Base-by-base conservation (phyloP, 208 protist genomes). In the Acanthamoeba sp. region DNA sequence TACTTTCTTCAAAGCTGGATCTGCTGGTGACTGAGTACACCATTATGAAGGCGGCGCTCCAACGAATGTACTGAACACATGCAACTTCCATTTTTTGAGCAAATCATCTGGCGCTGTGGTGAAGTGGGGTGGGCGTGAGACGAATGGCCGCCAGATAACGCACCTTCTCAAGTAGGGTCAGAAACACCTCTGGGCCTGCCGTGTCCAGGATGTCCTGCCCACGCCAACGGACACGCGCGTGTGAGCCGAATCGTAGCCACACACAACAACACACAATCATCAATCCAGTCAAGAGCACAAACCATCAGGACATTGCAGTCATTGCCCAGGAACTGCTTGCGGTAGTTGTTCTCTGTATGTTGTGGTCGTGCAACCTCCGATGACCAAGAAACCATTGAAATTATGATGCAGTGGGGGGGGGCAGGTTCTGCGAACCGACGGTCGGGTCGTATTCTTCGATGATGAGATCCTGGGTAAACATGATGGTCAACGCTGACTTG, bases 401-500 rank as follows among this genome's bases (percentile, higher is more conserved):
- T 38, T 12, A 66, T 10, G 45, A 18, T 52, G 48, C n/a, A n/a
- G n/a, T n/a, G n/a, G n/a, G n/a, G n/a, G n/a, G n/a, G n/a, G n/a
- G n/a, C n/a, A n/a, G n/a, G n/a, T n/a, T n/a, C n/a, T n/a, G 14
- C 48, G 48, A 52, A 80, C 71, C 36, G 34, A 80, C 42, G 34
- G 71, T 80, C 18, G 71, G 71, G 38, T 80, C 97, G 48, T 62
- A 90, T 78, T 97, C 96, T 5, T 97, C 94, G 3, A 98, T 29
- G 57, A 98, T 98, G 27, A 96, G 52, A 20, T 96, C 78, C 0
- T 78, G 69, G 9, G 97, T 95, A 9, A 98, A 95, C 69, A 95
- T 96, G 69, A 98, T 97, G 0, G 97, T 98, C 1, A 98, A 82
- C 34, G 97, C 97, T 5, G 96, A 97, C 91, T 98, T 98, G 73